Percentiles rank a stretch among this genome's conserved stretches.
Evolutionary conservation across 306 rosid species (phyloP).

Genomic region (Malus domestica): ASM211411v1 NC_041798.1:24503501-24504000

Average conservation of each 20-base stretch:
- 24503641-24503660: not conserved
- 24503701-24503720: not conserved
- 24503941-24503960: slow-evolving; percentile 38
- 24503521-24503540: slow-evolving; percentile 72
- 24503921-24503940: slow-evolving; percentile 53
- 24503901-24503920: slow-evolving; percentile 35
- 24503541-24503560: slow-evolving; percentile 49
- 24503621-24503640: not conserved
- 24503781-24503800: not conserved
- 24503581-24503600: not conserved
- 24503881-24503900: slow-evolving; percentile 20
- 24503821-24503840: not conserved
- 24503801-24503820: not conserved
- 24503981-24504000: slow-evolving; percentile 57
- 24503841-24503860: not conserved
- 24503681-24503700: not conserved
- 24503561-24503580: slow-evolving; percentile 34
- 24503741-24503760: not conserved
- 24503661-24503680: not conserved
- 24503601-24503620: slow-evolving; percentile 33
- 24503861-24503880: not conserved
- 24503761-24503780: not conserved
- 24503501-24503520: slow-evolving; percentile 29
- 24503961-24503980: slow-evolving; percentile 24
- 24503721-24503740: no score